Conservation (phyloP, 257 asterid genomes). For the Thymus mandschuricus region DNA sequence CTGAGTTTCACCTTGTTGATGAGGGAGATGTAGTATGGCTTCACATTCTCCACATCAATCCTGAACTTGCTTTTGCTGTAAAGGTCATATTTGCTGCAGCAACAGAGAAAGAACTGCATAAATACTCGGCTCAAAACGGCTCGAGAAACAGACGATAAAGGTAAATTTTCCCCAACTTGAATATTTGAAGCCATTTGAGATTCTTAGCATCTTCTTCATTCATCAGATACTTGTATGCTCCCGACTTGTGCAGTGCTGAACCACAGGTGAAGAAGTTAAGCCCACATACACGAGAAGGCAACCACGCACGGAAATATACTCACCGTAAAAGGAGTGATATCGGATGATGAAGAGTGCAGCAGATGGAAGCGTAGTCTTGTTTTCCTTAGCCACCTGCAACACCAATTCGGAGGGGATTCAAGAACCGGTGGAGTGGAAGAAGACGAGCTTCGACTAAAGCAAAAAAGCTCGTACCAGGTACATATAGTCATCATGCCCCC, state of each 20-base stretch:
- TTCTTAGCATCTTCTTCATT: conserved; percentile 53
- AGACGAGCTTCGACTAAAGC: background rate
- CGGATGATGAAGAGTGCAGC: conserved; percentile 61
- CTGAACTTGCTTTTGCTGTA: conserved; percentile 53
- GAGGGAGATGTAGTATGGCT: conserved; percentile 72
- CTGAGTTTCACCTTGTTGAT: conserved; percentile 52
- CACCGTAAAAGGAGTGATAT: conserved; percentile 58
- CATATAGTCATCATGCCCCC: conserved; percentile 62
- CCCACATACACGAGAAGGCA: background rate
- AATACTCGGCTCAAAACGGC: background rate
- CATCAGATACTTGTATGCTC: conserved; percentile 52
- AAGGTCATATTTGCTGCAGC: conserved; percentile 48
- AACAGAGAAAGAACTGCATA: background rate
- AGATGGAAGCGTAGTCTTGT: conserved; percentile 52
- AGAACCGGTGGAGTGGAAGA: background rate
- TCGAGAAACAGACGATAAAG: background rate
- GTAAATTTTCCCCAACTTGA: conserved; percentile 37
- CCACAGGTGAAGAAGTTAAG: background rate
- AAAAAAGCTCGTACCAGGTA: conserved; percentile 38
- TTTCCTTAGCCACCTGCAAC: conserved; percentile 54
- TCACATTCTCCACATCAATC: conserved; percentile 39
- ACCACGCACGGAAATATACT: background rate
- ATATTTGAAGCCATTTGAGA: conserved; percentile 52
- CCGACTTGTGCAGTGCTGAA: conserved; percentile 49
- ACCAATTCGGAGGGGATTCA: background rate